Conservation (phyloP, 2,329 filamentous ascomycete genomes). For the Epichloe festucae region DNA sequence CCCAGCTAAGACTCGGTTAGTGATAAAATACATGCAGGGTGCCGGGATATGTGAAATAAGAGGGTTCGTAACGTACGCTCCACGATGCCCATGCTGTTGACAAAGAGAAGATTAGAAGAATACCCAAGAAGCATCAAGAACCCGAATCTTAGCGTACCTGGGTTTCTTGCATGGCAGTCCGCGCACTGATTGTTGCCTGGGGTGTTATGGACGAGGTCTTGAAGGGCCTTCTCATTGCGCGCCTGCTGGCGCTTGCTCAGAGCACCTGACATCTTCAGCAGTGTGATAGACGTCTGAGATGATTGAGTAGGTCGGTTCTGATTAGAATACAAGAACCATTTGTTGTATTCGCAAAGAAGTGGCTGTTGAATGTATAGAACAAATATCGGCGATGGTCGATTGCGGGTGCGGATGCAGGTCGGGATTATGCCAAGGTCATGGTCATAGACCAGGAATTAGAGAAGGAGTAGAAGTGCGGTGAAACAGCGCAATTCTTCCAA, state of each 20-base stretch:
- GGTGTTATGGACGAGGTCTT: slow-evolving; percentile 72
- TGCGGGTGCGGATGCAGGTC: neutral
- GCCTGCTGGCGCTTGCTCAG: slow-evolving; percentile 95
- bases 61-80: slow-evolving; percentile 49
- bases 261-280: slow-evolving; percentile 48
- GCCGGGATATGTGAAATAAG: neutral
- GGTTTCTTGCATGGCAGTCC: slow-evolving; percentile 83
- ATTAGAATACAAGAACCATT: neutral
- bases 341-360: neutral
- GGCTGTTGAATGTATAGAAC: neutral
- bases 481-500: neutral
- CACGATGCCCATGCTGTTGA: slow-evolving; percentile 81
- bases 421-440: neutral
- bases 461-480: neutral
- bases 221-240: slow-evolving; percentile 84
- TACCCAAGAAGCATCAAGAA: neutral
- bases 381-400: neutral
- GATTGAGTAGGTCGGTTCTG: neutral
- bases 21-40: neutral
- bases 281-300: neutral
- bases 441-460: neutral
- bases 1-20: slow-evolving; percentile 51
- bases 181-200: slow-evolving; percentile 89
- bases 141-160: slow-evolving; percentile 46
- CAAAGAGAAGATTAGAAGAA: slow-evolving; percentile 15